A percentile compares a stretch with the other conserved stretches of the same genome.
These are phyloP conservation scores for Eucalyptus lansdowneana DNA, from an alignment of 345 rosid species.

Conservation along the genomic window DNA sequence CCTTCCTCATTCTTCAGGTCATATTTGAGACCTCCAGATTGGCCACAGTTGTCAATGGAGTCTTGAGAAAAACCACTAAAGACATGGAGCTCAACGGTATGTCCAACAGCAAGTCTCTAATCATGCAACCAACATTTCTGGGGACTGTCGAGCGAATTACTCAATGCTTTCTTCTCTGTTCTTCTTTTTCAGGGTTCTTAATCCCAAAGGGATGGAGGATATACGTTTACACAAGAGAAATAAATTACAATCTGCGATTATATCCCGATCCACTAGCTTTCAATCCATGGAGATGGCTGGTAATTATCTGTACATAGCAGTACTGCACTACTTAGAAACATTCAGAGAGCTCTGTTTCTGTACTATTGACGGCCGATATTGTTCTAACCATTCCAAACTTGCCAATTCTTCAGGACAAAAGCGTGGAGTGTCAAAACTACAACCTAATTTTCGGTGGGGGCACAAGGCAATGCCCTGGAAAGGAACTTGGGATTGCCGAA, in stretches of 20 bases:
- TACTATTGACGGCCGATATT: background rate
- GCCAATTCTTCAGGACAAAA: slow-evolving; percentile 35
- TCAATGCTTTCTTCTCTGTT: background rate
- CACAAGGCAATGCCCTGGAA: slow-evolving; percentile 86
- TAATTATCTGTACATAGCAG: background rate
- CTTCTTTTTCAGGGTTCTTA: slow-evolving; percentile 37
- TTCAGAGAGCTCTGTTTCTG: background rate
- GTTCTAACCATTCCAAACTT: background rate
- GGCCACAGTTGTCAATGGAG: slow-evolving; percentile 78
- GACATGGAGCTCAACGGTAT: slow-evolving; percentile 78
- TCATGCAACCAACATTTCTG: background rate
- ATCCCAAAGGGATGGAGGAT: slow-evolving; percentile 96
- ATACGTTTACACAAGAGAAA: slow-evolving; percentile 80
- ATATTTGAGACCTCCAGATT: slow-evolving; percentile 75
- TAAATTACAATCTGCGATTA: slow-evolving; percentile 47
- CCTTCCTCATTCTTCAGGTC: slow-evolving; percentile 20
- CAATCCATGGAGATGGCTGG: slow-evolving; percentile 99
- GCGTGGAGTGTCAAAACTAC: slow-evolving; percentile 40
- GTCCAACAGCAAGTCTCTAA: background rate
- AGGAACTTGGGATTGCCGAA: slow-evolving; percentile 84
- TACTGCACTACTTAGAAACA: background rate
- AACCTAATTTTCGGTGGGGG: slow-evolving; percentile 85
- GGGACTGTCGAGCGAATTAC: background rate
- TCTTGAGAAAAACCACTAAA: slow-evolving; percentile 60
- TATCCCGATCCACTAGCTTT: slow-evolving; percentile 66